Base-by-base conservation (phyloP, 179 eudicot genomes). In the Vitellaria paradoxa region DNA sequence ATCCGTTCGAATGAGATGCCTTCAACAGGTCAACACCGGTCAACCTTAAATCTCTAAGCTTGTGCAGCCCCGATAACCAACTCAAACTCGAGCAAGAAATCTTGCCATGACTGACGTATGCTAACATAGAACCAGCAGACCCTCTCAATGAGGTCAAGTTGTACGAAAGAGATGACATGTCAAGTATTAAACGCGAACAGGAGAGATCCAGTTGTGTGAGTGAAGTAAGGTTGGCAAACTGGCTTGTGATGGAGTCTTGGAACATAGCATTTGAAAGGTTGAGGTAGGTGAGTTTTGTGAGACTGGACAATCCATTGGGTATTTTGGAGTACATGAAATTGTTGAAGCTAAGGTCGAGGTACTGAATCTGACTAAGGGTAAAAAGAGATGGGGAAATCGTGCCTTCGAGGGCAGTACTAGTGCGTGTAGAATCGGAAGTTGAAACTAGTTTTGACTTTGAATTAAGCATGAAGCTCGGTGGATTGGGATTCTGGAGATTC, bases 221-320 rank as follows among this genome's bases (percentile, higher is more conserved):
- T n/a, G 65, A 61, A n/a, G 65, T 61, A 2, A 61, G 7, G 37
- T 21, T 61, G 9, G 65, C 24, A 21, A 61, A 61, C 30, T 61
- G 65, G 37, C 8, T n/a, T 6, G 65, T 61, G 11, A 61, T 61
- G 2, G 65, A n/a, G 65, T 61, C 65, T 61, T 61, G 20, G 65
- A 61, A 61, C 65, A 61, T 61, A 10, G 65, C 65, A 61, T 61
- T 61, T 11, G 26, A n/a, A 61, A 61, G 65, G 65, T 7, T n/a
- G 65, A 61, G 24, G 65, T n/a, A 20, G 14, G 65, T 61, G 65
- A 61, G 65, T 5, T 21, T 20, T n/a, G 65, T 61, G 24, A 61
- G 65, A 61, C n/a, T 61, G 37, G 37, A 2, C 37, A 30, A 30
- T 30, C 37, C 37, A 30, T 1, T 30, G 37, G 37, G 37, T 30